Evolutionary conservation across 441 rosid genomes (phyloP), one percentile per base, ranked within the genome.

Genomic region (Brassica balearica): DNA sequence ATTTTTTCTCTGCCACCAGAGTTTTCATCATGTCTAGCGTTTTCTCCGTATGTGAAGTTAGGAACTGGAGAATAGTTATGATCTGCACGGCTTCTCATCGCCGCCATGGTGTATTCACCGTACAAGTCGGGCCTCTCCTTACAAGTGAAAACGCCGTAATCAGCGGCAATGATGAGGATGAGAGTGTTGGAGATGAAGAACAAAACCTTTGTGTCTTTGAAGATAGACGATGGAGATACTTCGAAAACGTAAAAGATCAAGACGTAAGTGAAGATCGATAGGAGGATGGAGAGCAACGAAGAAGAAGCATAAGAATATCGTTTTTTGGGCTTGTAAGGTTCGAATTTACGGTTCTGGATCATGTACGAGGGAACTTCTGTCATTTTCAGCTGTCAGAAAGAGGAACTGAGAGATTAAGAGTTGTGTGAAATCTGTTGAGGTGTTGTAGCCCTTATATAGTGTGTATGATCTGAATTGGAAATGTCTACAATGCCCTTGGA

Each of bases 161-260:
- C 94, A 20, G 75, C 86, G 3, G 87, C 86, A 29, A 89, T 84
- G 65, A 90, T 83, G 81, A 88, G 79, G 75, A 92, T 85, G 46
- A 92, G 79, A 69, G 87, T 87, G 86, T 86, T 92, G 77, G 91
- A 88, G 68, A 92, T 83, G 81, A 85, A 82, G 80, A 91, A 88
- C 90, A 87, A 86, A 72, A 91, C 84, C 36, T 84, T 89, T 73
- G 85, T 60, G 75, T 86, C 85, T 76, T 41, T 73, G 55, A 90
- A 59, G 53, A 87, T 82, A 2, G 85, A 67, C 1, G 86, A 84
- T 48, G 88, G 90, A 65, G 94, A 89, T 51, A 89, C 71, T 77
- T 80, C 74, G 77, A 86, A 84, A 65, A 82, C 43, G 66, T 87
- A 81, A 80, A 87, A 85, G 74, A 89, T 65, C 11, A 89, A 86